Conservation (phyloP, 2,329 filamentous ascomycete genomes). For the Stachybotrys echinatus region DNA sequence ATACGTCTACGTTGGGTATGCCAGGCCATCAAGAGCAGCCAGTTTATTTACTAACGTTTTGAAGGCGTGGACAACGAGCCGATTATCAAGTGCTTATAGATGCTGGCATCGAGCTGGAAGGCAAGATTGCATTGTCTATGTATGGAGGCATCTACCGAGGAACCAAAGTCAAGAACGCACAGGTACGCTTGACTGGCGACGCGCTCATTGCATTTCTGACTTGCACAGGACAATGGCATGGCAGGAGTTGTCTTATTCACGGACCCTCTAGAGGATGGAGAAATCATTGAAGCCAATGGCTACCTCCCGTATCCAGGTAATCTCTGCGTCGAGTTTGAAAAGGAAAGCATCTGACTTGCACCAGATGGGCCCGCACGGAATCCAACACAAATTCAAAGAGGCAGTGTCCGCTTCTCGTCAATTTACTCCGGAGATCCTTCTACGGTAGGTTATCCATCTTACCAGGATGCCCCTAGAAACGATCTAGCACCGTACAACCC, state of each 20-base stretch:
- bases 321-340: background rate
- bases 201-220: background rate
- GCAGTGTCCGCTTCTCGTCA: slow-evolving; percentile 11
- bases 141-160: slow-evolving; percentile 3
- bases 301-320: slow-evolving; percentile 1
- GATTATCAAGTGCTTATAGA: slow-evolving; percentile 1
- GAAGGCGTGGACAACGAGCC: background rate
- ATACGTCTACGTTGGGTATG: slow-evolving; percentile 2
- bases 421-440: slow-evolving; percentile 13
- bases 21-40: too few species aligned
- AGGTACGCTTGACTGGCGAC: background rate
- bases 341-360: too few species aligned
- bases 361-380: slow-evolving; percentile 3
- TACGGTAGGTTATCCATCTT: slow-evolving; percentile 12
- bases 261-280: slow-evolving; percentile 1
- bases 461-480: slow-evolving; percentile 9
- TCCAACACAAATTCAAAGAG: slow-evolving; percentile 12
- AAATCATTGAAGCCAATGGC: slow-evolving; percentile 1
- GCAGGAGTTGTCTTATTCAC: background rate
- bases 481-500: slow-evolving; percentile 10
- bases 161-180: slow-evolving; percentile 1
- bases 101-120: slow-evolving; percentile 1
- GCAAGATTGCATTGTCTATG: slow-evolving; percentile 2
- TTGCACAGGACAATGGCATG: slow-evolving; percentile 1
- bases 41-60: too few species aligned